phyloP scores from a whole-genome alignment of 2,329 filamentous ascomycete species.

The Fusarium agapanthi region DNA sequence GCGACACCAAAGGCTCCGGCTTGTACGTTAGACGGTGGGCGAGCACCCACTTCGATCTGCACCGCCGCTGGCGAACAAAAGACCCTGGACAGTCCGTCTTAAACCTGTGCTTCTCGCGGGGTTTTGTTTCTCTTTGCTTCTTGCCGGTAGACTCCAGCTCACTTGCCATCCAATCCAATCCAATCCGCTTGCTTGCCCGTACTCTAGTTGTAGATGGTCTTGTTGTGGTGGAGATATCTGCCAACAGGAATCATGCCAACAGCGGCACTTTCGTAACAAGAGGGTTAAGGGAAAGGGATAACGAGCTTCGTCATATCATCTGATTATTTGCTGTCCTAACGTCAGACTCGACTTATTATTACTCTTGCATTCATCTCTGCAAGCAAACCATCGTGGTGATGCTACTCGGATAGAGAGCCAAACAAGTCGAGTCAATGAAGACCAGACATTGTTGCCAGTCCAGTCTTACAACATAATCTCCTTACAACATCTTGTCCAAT shows the following conservation, averaged over 20 bases:
- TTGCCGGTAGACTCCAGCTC: slow-evolving; percentile 12
- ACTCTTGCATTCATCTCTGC: slow-evolving; percentile 4
- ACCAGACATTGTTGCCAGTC: not conserved
- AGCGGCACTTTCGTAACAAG: slow-evolving; percentile 21
- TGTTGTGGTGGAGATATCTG: slow-evolving; percentile 32
- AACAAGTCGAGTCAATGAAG: slow-evolving; percentile 9
- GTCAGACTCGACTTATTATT: not conserved
- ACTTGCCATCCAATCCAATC: slow-evolving; percentile 21
- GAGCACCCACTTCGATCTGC: slow-evolving; percentile 27
- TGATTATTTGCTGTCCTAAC: slow-evolving; percentile 2
- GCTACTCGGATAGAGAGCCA: slow-evolving; percentile 14
- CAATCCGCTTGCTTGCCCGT: slow-evolving; percentile 19
- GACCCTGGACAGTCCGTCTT: slow-evolving; percentile 14
- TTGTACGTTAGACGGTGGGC: slow-evolving; percentile 13
- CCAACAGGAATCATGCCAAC: slow-evolving; percentile 33
- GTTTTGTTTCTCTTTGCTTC: slow-evolving; percentile 10
- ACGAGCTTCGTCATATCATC: slow-evolving; percentile 20
- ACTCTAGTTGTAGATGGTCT: slow-evolving; percentile 32
- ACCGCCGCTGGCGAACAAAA: slow-evolving; percentile 37
- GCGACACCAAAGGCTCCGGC: slow-evolving; percentile 15
- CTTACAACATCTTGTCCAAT: slow-evolving; percentile 33
- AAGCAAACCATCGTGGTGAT: slow-evolving; percentile 25
- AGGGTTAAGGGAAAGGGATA: slow-evolving; percentile 8
- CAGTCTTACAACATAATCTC: slow-evolving; percentile 28
- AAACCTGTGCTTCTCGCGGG: slow-evolving; percentile 7